Conservation (phyloP, 208 protist species). For the Acanthamoeba castellanii region DNA sequence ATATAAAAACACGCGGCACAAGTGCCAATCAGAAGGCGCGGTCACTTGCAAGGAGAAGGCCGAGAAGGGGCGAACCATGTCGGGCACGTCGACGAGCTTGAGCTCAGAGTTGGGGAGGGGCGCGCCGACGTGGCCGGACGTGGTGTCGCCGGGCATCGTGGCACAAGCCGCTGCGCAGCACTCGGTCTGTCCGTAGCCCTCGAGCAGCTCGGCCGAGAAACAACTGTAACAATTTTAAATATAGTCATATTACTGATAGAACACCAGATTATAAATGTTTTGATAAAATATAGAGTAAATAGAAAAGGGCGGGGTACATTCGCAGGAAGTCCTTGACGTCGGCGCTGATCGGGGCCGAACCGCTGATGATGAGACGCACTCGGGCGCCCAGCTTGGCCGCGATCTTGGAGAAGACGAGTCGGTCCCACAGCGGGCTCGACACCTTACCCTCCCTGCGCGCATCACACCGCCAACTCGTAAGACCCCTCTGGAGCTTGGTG, state of each 20-base stretch:
- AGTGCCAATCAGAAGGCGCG: no score
- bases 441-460: slow-evolving; percentile 9
- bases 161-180: slow-evolving; percentile 82
- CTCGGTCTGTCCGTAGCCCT: slow-evolving; percentile 94
- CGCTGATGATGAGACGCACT: slow-evolving; percentile 89
- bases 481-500: no score
- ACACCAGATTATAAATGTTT: no score
- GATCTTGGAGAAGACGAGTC: slow-evolving; percentile 60
- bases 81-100: slow-evolving; percentile 93
- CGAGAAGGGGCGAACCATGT: slow-evolving; percentile 89
- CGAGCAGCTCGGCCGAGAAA: slow-evolving; percentile 82
- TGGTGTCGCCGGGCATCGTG: slow-evolving; percentile 73
- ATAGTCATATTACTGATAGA: no score
- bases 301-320: slow-evolving; percentile 74
- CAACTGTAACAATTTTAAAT: slow-evolving; percentile 13
- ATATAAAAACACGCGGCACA: background rate
- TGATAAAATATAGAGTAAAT: slow-evolving; percentile 43
- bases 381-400: slow-evolving; percentile 86
- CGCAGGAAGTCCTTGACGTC: slow-evolving; percentile 89
- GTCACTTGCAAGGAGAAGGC: background rate
- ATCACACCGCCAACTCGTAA: background rate
- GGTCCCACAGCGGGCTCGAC: slow-evolving; percentile 34
- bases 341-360: slow-evolving; percentile 88
- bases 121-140: slow-evolving; percentile 82
- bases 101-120: slow-evolving; percentile 88